phyloP scores from a whole-genome alignment of 148 eudicot genomes.

The Nepenthes mirabilis region DNA sequence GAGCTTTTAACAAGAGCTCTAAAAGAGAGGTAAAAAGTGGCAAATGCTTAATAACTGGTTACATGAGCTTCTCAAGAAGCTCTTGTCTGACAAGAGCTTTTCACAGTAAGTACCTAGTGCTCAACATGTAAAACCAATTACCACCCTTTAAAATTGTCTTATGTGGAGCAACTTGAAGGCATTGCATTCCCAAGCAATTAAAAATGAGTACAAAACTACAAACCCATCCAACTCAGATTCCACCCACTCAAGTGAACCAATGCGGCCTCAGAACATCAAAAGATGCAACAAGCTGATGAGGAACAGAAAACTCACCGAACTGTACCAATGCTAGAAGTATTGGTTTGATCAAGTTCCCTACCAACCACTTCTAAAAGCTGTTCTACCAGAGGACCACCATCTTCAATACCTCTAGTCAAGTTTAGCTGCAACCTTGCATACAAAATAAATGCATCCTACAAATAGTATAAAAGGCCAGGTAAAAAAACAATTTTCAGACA shows the following conservation, averaged over 20 bases:
- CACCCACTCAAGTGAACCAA: no score
- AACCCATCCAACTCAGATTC: background rate
- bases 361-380: slow-evolving; percentile 64
- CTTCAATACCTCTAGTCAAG: slow-evolving; percentile 53
- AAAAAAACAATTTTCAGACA: slow-evolving; percentile 1
- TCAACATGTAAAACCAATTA: no score
- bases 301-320: slow-evolving; percentile 36
- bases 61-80: no score
- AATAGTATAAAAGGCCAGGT: slow-evolving; percentile 4
- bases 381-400: slow-evolving; percentile 55
- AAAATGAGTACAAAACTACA: background rate
- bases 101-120: no score
- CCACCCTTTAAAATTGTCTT: no score
- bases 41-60: no score
- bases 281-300: background rate
- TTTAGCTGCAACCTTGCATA: slow-evolving; percentile 74
- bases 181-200: no score
- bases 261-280: background rate
- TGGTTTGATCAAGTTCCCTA: slow-evolving; percentile 79
- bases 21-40: no score
- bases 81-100: no score
- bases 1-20: no score
- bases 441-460: slow-evolving; percentile 63
- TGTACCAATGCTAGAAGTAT: slow-evolving; percentile 20
- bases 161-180: no score